Conservation (phyloP, 306 rosid species). For the Rosa lucieae region DNA sequence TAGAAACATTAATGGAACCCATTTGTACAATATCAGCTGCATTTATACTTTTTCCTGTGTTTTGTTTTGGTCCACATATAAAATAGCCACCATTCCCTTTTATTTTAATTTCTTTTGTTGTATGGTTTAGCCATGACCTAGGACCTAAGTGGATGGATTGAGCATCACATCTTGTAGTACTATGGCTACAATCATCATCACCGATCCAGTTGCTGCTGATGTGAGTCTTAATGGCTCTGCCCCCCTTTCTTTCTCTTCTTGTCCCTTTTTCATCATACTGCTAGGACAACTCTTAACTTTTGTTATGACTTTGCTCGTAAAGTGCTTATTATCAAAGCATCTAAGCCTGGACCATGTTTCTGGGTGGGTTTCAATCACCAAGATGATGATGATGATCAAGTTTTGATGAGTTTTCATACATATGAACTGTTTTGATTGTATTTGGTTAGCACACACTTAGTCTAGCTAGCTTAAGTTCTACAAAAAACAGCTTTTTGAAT, state of each 20-base stretch:
- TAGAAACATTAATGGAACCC: background rate
- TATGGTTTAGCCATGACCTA: background rate
- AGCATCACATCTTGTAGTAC: background rate
- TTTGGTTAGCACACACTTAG: background rate
- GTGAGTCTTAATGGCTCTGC: background rate
- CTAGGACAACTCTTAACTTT: background rate
- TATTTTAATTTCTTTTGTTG: background rate
- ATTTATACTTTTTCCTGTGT: background rate
- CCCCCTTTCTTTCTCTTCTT: background rate
- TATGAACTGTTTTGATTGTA: background rate
- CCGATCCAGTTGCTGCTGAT: background rate
- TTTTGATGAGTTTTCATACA: background rate
- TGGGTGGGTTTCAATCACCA: background rate
- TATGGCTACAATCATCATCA: background rate
- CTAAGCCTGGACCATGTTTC: background rate
- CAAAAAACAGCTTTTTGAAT: background rate
- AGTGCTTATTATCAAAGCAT: background rate
- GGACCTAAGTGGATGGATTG: slow-evolving; percentile 5
- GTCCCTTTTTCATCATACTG: background rate
- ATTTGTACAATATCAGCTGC: background rate
- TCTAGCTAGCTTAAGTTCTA: background rate
- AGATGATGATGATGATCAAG: background rate
- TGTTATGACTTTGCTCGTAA: background rate
- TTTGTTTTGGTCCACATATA: slow-evolving; percentile 11
- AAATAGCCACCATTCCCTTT: background rate